These are phyloP conservation scores for Candida gorgasii DNA, from an alignment of 805 yeast genomes.

Conservation along the genomic window DNA sequence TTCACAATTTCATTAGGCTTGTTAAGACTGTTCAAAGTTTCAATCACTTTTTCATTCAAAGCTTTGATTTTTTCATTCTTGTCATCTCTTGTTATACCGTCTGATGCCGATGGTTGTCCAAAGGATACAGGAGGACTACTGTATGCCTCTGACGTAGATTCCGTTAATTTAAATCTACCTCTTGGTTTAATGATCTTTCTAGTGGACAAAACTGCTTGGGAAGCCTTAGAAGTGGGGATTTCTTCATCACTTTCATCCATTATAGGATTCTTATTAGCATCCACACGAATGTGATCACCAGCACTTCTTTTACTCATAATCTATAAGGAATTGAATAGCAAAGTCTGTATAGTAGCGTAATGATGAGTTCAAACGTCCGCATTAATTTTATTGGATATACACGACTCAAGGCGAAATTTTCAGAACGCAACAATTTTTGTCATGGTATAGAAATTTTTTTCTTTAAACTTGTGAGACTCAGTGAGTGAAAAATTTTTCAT, in stretches of 20 bases:
- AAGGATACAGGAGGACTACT: neutral
- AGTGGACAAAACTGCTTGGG: conserved; percentile 60
- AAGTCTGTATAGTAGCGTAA: neutral
- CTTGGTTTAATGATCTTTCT: conserved; percentile 70
- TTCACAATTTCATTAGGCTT: conserved; percentile 52
- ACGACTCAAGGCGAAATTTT: conserved; percentile 2
- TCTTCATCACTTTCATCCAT: conserved; percentile 21
- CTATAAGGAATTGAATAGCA: neutral
- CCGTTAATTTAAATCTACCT: conserved; percentile 18
- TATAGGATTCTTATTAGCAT: conserved; percentile 8
- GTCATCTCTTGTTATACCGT: too few species aligned
- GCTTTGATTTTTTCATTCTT: conserved; percentile 59
- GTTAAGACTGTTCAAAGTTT: conserved; percentile 45
- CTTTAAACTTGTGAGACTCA: conserved; percentile 2
- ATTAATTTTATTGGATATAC: neutral
- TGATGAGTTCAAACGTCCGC: conserved; percentile 3
- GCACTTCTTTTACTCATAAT: conserved; percentile 62
- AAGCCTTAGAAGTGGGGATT: conserved; percentile 42
- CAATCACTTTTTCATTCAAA: conserved; percentile 59
- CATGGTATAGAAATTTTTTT: conserved; percentile 1
- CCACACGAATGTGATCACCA: conserved; percentile 14
- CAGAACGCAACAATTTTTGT: conserved; percentile 3
- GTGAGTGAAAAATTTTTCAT: conserved; percentile 8
- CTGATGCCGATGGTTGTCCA: neutral
- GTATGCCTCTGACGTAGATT: conserved; percentile 2